These are phyloP conservation scores for Phytophthora sansomeana DNA, from an alignment of 352 stramenopile species.

Conservation along the genomic window DNA sequence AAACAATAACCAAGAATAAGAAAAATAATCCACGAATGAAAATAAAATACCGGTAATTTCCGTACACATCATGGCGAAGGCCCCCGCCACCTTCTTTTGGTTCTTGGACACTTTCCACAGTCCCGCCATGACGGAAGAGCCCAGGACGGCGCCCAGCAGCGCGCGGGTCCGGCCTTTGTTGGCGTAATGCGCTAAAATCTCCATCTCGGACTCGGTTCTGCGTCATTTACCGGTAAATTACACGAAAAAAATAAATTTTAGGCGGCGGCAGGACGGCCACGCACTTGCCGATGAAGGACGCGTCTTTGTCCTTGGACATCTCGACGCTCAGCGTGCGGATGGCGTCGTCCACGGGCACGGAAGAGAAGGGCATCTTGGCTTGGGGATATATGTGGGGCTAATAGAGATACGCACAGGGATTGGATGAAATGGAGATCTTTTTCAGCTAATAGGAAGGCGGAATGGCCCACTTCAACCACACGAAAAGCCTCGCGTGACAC, in stretches of 20 bases:
- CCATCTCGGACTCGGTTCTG: constrained; percentile 71
- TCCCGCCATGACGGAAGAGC: constrained; percentile 38
- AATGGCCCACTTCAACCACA: constrained; percentile 2
- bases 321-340: constrained; percentile 73
- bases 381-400: background rate
- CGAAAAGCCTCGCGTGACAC: too few species aligned
- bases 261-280: constrained; percentile 8
- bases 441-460: background rate
- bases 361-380: constrained; percentile 25
- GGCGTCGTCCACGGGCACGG: constrained; percentile 58
- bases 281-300: constrained; percentile 64
- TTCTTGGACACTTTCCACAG: constrained; percentile 58
- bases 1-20: background rate
- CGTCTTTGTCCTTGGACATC: constrained; percentile 59
- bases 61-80: constrained; percentile 53
- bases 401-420: constrained; percentile 9
- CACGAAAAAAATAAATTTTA: background rate
- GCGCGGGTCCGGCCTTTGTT: constrained; percentile 55
- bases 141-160: constrained; percentile 48
- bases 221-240: constrained; percentile 2
- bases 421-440: constrained; percentile 9
- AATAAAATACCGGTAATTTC: background rate
- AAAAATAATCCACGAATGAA: too few species aligned
- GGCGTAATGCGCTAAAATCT: constrained; percentile 64
- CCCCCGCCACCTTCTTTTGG: constrained; percentile 43